Conservation (phyloP, 176 grass and related monocot species). For the Aechmea fasciata region DNA sequence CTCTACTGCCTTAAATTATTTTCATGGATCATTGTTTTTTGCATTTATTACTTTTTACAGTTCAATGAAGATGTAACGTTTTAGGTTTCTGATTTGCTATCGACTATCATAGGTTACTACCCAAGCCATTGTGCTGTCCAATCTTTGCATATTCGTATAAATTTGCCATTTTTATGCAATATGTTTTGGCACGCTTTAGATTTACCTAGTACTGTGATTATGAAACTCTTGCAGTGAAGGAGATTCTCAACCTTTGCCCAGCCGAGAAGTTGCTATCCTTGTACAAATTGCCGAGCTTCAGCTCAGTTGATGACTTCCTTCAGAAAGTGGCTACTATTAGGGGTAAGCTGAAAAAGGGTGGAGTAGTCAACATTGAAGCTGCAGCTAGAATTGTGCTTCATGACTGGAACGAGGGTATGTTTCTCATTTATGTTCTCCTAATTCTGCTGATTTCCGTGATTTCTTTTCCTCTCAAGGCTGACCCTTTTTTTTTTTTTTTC, state of each 20-base stretch:
- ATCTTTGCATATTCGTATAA: too few relatives aligned
- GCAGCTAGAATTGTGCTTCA: slow-evolving; percentile 89
- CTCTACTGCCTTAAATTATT: too few relatives aligned
- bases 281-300: slow-evolving; percentile 73
- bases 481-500: neutral
- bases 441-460: neutral
- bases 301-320: slow-evolving; percentile 86
- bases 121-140: too few relatives aligned
- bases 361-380: slow-evolving; percentile 79
- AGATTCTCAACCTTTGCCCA: slow-evolving; percentile 71
- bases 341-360: slow-evolving; percentile 90
- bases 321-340: slow-evolving; percentile 66
- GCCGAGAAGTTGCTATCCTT: slow-evolving; percentile 66
- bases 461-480: slow-evolving; percentile 7
- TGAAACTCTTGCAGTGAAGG: slow-evolving; percentile 58
- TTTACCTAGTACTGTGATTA: neutral
- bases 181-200: neutral
- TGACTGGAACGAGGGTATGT: slow-evolving; percentile 91
- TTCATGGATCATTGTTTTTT: too few relatives aligned
- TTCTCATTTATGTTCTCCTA: neutral
- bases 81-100: too few relatives aligned
- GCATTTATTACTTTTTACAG: too few relatives aligned
- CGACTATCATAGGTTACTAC: too few relatives aligned
- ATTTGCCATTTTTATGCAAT: too few relatives aligned
- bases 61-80: too few relatives aligned